Base-by-base conservation (phyloP, 2,329 filamentous ascomycete species). In the Zymoseptoria brevis region DNA sequence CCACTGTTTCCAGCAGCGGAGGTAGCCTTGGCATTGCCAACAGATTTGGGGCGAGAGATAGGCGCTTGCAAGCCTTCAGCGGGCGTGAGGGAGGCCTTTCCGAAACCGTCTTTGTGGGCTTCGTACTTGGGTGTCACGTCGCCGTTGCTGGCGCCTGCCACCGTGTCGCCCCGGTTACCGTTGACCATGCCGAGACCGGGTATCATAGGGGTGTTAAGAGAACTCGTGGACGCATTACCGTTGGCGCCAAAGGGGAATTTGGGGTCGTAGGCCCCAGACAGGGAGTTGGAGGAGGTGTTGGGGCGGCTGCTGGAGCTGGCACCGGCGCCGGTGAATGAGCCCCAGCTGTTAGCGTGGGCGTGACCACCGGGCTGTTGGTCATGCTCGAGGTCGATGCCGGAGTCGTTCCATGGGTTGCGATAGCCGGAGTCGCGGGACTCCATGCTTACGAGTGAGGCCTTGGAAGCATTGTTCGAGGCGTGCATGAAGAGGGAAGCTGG, bases 331-430 rank as follows among this genome's bases (percentile, higher is more conserved):
- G 67, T 77, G 57, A 73, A 68, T 21, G 68, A 68, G 58, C 70
- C 77, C 69, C 76, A 79, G 59, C 77, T 77, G 60, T 78, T 74
- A 65, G 73, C 73, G 65, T 82, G 79, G 53, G 58, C 61, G 52
- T 67, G 63, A 57, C 64, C 64, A 54, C 65, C 63, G 45, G 13
- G 53, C 56, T 67, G 61, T 55, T 76, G 69, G 67, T 96, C 91
- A 65, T 96, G 90, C 69, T 96, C 93, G 66, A 96, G 85, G 73
- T 96, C 96, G 72, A 96, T 91, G 69, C 92, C 93, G 71, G 90
- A 96, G 74, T 97, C 93, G 74, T 96, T 96, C 93, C 93, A 97
- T 62, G 92, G 92, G 77, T 96, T 96, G 75, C 92, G 89, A 75
- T 96, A 95, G 67, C 90, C 90, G 78, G 91, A 96, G 72, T 93